Percentiles rank a stretch among this genome's conserved stretches.
These are phyloP conservation scores for Fusarium succisae DNA, from an alignment of 2,329 filamentous ascomycete species.

Conservation along the genomic window DNA sequence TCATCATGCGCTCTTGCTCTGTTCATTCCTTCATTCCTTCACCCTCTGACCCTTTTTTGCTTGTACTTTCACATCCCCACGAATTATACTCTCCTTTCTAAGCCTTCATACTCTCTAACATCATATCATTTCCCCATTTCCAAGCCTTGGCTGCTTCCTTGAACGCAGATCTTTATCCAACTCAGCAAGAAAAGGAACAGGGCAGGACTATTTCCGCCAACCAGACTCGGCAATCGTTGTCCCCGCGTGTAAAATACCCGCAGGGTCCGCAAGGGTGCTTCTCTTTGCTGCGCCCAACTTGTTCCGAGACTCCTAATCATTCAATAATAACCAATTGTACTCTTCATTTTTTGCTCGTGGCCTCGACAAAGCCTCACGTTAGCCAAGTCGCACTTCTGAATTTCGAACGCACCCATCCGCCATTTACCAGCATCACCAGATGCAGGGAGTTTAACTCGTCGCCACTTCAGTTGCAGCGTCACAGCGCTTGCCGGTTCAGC, in stretches of 20 bases:
- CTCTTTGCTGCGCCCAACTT: slow-evolving; percentile 26
- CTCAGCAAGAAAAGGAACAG: slow-evolving; percentile 10
- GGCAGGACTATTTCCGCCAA: slow-evolving; percentile 25
- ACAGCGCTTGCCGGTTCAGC: slow-evolving; percentile 22
- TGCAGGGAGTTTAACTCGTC: slow-evolving; percentile 14
- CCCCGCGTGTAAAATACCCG: slow-evolving; percentile 36
- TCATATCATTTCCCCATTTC: slow-evolving; percentile 13
- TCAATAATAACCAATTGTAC: slow-evolving; percentile 39
- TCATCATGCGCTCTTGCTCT: slow-evolving; percentile 19
- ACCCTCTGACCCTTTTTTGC: slow-evolving; percentile 6
- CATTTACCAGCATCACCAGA: slow-evolving; percentile 12
- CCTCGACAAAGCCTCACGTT: slow-evolving; percentile 14
- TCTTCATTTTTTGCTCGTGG: slow-evolving; percentile 34
- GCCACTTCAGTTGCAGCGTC: slow-evolving; percentile 23
- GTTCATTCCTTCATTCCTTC: slow-evolving; percentile 29
- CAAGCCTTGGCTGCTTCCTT: slow-evolving; percentile 29
- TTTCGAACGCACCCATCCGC: slow-evolving; percentile 4
- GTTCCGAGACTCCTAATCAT: slow-evolving; percentile 19
- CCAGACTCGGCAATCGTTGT: slow-evolving; percentile 39
- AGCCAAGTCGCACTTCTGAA: slow-evolving; percentile 16
- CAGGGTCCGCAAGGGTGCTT: slow-evolving; percentile 30
- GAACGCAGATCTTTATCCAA: slow-evolving; percentile 34
- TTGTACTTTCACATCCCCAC: slow-evolving; percentile 1
- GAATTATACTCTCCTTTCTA: slow-evolving; percentile 19
- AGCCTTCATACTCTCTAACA: neutral